phyloP scores from a whole-genome alignment of 106 monocot genomes.

The Dendrobium huoshanense region DNA sequence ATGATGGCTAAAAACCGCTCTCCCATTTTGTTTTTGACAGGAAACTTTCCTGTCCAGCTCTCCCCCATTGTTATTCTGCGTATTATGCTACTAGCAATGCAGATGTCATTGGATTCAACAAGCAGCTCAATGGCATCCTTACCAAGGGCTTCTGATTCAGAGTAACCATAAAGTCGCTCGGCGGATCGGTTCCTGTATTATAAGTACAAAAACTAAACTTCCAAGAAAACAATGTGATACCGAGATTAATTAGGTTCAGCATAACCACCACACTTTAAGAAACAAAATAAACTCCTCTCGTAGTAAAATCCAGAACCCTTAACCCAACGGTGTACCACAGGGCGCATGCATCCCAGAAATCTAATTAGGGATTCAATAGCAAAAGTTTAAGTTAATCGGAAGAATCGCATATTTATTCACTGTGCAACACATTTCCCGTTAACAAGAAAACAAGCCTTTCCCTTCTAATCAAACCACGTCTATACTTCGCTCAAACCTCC shows the following conservation, averaged over 20 bases:
- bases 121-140: conserved; percentile 66
- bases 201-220: neutral
- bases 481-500: neutral
- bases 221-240: neutral
- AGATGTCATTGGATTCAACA: conserved; percentile 42
- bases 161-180: conserved; percentile 81
- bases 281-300: neutral
- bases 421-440: neutral
- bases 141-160: conserved; percentile 81
- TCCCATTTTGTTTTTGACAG: conserved; percentile 72
- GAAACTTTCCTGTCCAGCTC: conserved; percentile 89
- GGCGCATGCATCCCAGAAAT: neutral
- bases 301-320: neutral
- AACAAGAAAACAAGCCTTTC: neutral
- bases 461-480: neutral
- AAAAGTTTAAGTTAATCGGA: neutral
- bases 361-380: too few species aligned
- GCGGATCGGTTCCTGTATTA: conserved; percentile 80
- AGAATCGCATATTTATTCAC: neutral
- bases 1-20: conserved; percentile 61
- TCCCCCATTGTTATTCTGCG: conserved; percentile 44
- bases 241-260: neutral
- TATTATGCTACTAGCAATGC: conserved; percentile 45
- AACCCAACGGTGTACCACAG: neutral
- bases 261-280: neutral